Evolutionary conservation across 345 rosid genomes (phyloP).

Genomic region (Populus euphratica): DNA sequence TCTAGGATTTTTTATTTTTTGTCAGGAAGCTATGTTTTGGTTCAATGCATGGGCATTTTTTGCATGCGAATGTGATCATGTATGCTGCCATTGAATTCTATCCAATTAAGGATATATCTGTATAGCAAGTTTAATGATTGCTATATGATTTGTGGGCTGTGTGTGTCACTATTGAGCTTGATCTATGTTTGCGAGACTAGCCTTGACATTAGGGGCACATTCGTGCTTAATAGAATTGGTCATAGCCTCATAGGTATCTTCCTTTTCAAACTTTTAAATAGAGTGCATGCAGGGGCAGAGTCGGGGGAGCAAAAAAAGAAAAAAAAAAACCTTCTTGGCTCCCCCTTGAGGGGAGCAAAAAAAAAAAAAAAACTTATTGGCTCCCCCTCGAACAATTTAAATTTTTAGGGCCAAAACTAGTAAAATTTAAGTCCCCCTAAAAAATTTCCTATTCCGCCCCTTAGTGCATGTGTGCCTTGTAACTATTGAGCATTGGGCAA

Average conservation of each 20-base stretch:
- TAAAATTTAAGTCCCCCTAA: too few relatives aligned
- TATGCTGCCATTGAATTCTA: too few relatives aligned
- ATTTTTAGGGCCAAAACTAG: too few relatives aligned
- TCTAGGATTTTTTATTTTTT: not conserved
- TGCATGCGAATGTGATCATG: not conserved
- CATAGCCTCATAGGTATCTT: not conserved
- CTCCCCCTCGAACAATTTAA: too few relatives aligned
- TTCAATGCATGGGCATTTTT: not conserved
- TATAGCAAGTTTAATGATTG: not conserved
- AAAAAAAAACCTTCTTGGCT: too few relatives aligned
- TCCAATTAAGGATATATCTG: not conserved
- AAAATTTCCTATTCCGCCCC: not conserved
- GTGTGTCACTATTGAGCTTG: not conserved
- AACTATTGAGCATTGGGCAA: not conserved
- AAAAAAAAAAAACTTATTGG: too few relatives aligned
- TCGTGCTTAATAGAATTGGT: not conserved
- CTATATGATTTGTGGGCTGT: not conserved
- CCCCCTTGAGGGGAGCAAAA: too few relatives aligned
- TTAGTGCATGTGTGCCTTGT: not conserved
- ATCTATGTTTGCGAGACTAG: not conserved
- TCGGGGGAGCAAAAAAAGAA: too few relatives aligned
- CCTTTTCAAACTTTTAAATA: not conserved
- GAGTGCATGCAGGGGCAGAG: too few relatives aligned
- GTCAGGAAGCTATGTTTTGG: not conserved
- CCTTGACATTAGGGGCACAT: not conserved